Percentiles rank a stretch among this genome's conserved stretches.
Conservation (phyloP, 768 basidiomycete species). For the Glaciozyma martinii region DNA sequence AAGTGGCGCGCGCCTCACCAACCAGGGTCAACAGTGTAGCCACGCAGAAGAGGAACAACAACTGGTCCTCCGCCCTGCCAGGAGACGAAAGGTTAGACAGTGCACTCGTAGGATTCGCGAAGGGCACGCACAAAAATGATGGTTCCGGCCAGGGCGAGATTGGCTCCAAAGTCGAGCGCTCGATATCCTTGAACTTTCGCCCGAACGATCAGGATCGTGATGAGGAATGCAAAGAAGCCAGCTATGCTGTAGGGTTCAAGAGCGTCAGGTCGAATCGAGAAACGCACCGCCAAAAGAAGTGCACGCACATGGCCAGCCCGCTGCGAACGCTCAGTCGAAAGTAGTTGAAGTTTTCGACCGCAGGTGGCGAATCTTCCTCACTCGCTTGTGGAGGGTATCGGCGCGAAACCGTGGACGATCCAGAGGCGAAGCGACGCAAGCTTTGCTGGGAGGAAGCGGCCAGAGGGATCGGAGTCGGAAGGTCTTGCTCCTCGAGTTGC, state of each 20-base stretch:
- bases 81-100: neutral
- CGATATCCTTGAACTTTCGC: constrained; percentile 20
- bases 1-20: constrained; percentile 1
- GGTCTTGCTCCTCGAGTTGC: constrained; percentile 1
- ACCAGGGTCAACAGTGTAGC: constrained; percentile 46
- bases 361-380: no score
- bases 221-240: constrained; percentile 15
- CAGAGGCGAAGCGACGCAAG: no score
- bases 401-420: no score
- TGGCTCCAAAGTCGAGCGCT: constrained; percentile 1
- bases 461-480: constrained; percentile 5
- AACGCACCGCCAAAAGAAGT: no score
- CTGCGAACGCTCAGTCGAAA: neutral
- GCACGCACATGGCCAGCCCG: neutral
- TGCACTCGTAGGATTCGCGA: neutral
- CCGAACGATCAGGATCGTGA: constrained; percentile 30
- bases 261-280: no score
- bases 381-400: no score
- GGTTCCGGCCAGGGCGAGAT: constrained; percentile 3
- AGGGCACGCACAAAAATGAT: constrained; percentile 10
- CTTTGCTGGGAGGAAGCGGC: neutral
- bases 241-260: no score
- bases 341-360: neutral
- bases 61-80: constrained; percentile 50
- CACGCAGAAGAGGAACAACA: constrained; percentile 50